Evolutionary conservation across 2,329 filamentous ascomycete species (phyloP), one percentile per base, ranked within the genome.

Genomic region (Hirsutella rhossiliensis): DNA sequence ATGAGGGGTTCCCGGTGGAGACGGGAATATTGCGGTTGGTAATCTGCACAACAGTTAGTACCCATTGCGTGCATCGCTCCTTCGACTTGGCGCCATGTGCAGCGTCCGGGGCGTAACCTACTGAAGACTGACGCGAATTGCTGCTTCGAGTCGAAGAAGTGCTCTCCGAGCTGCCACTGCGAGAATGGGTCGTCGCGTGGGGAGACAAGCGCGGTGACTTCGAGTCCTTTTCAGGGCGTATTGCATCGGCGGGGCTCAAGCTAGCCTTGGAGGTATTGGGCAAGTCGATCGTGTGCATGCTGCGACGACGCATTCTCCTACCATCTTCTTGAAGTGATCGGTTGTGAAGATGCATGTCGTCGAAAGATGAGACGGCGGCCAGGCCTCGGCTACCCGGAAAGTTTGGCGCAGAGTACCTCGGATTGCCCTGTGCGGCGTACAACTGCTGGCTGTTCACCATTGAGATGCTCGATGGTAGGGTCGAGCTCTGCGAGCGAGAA

Each of bases 271-370:
- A 42, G 15, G 51, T 43, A 20, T 62, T 55, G 23, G 50, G 43
- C 18, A 50, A 50, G 20, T 77, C 72, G 47, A 75, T 62, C 17
- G 78, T 82, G 51, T 86, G 86, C 66, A 94, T 76, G 64, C 88
- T 96, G 52, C 88, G 80, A 57, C 88, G 79, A 54, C 88, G 76
- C 63, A 88, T 84, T 57, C 86, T 76, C 63, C 84, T 87, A 11
- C 80, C 76, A 31, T 83, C 73, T 27, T 90, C 87, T 17, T 76
- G 63, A n/a, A 66, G 60, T 23, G 69, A 61, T n/a, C 72, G 69
- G 45, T 71, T 78, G 54, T 72, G 69, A 47, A 87, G 57, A 45
- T 80, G 75, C 58, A 80, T 77, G 53, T 92, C 86, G 61, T 94
- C 87, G 40, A 75, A 73, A 52, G 72, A 63, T 8, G 61, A 55